Base-by-base conservation (phyloP, 1,139 yeast genomes). In the Geotrichum europaeum region DNA sequence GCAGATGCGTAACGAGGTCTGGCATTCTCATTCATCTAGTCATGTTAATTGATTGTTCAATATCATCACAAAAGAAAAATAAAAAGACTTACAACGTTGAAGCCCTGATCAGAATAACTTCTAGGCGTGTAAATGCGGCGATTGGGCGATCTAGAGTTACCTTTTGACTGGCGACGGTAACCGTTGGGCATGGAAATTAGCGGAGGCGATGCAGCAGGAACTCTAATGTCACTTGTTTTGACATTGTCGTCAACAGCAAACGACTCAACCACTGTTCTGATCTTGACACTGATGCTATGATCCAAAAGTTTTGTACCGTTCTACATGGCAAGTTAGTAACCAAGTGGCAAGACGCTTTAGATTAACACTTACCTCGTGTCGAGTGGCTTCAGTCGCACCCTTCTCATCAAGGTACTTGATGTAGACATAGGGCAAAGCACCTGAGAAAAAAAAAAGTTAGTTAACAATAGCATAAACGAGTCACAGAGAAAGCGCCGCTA, bases 181-280 rank as follows among this genome's bases (percentile, higher is more conserved):
- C 34, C 49, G 1, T 52, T 52, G 15, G 30, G 61, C 9, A 49
- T 50, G 10, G 61, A 59, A 47, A 59, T 56, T 32, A 56, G 30
- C 13, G 64, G 62, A 49, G 64, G 62, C 4, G 64, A 58, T 10
- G 64, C 62, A 49, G 61, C 59, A 20, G 64, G 64, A 32, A 62
- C 64, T 22, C 64, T 51, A 20, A 60, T 60, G 36, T 62, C 64
- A 15, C 59, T 56, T 15, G 55, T 57, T 45, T 59, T 59, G 18
- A 59, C 51, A 28, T 60, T 55, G 45, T 59, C 62, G 22, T 62
- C 64, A n/a, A 60, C 64, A 18, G 61, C 60, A 59, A 59, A 62
- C 2, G 64, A 59, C 22, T 59, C 61, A 25, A 59, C 49, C 24
- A 55, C 15, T 13, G 43, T 49, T 25, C 61, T 53, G 6, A 40